These are phyloP conservation scores for Magnolia changhungtana DNA, from an alignment of 164 flowering plant species.

Conservation along the genomic window DNA sequence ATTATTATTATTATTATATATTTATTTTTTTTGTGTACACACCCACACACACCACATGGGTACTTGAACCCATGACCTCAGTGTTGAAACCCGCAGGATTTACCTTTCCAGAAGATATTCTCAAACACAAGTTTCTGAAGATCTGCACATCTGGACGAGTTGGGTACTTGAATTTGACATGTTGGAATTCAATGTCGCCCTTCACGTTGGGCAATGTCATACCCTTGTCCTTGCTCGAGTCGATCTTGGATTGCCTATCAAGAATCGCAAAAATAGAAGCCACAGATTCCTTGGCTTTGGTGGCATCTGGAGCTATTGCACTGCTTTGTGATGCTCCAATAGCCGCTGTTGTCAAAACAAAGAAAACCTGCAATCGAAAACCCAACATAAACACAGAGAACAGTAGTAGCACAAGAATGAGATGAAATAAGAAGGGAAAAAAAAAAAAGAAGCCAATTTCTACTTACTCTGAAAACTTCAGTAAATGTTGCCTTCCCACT, in stretches of 20 bases:
- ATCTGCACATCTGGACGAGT: slow-evolving; percentile 42
- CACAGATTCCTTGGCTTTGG: slow-evolving; percentile 37
- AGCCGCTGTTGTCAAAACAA: slow-evolving; percentile 53
- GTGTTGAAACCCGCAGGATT: too few relatives aligned
- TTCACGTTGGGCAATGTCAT: slow-evolving; percentile 28
- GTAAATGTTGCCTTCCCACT: slow-evolving; percentile 11
- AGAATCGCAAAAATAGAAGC: slow-evolving; percentile 46
- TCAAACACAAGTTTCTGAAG: slow-evolving; percentile 38
- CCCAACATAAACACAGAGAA: neutral
- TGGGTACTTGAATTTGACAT: slow-evolving; percentile 51
- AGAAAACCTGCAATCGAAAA: slow-evolving; percentile 45
- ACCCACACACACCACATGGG: too few relatives aligned
- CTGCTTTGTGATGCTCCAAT: slow-evolving; percentile 46
- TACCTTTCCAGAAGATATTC: slow-evolving; percentile 45
- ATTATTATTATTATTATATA: too few relatives aligned
- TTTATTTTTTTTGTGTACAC: too few relatives aligned
- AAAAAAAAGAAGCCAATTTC: too few relatives aligned
- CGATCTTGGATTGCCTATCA: slow-evolving; percentile 40
- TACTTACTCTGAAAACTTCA: slow-evolving; percentile 15
- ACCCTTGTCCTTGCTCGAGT: slow-evolving; percentile 43
- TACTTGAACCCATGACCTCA: neutral
- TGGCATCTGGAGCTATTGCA: slow-evolving; percentile 34
- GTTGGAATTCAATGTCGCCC: slow-evolving; percentile 41
- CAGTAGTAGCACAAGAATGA: neutral
- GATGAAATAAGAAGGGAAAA: neutral